Base-by-base conservation (phyloP, 2,329 filamentous ascomycete species). In the Neurospora sp. region DNA sequence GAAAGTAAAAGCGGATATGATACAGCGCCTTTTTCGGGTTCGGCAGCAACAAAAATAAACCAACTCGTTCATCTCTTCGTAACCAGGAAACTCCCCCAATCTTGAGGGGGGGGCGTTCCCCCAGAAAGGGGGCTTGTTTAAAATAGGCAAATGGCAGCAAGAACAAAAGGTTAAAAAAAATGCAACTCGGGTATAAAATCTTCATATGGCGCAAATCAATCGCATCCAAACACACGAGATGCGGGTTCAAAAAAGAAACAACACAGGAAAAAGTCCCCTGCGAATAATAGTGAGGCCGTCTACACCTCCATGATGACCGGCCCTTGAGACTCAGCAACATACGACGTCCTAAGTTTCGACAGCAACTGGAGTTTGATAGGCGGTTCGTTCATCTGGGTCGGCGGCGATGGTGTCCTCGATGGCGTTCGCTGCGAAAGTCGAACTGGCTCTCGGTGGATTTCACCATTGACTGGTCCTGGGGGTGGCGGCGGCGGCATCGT, bases 321-420 rank as follows among this genome's bases (percentile, higher is more conserved):
- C 19, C 75, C 72, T n/a, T 70, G 70, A 28, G 74, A 38, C 68
- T 78, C 76, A 36, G 70, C 68, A 19, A 67, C 66, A n/a, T 78
- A 71, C 66, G 77, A 73, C n/a, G 74, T 68, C 70, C 75, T 75
- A 42, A 75, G 74, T 66, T 72, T 75, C 9, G 74, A 66, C 42
- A 77, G 66, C 23, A 77, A 71, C 72, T 77, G 76, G 10, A 77
- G 71, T 69, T 77, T 75, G 36, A 77, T 77, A 10, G 78, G 74
- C 17, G 77, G 74, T 66, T 77, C 72, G 58, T 73, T 83, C 80
- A 42, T 75, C 74, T 58, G 80, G 71, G 8, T 75, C 74, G 52
- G 81, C 80, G 40, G 78, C 73, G 73, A 83, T 79, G 43, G 76
- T 74, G 58, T 79, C 72, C 7, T 75, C 74, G 62, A 80, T 80